phyloP scores from a whole-genome alignment of 306 rosid genomes.

The Prunus mume region DNA sequence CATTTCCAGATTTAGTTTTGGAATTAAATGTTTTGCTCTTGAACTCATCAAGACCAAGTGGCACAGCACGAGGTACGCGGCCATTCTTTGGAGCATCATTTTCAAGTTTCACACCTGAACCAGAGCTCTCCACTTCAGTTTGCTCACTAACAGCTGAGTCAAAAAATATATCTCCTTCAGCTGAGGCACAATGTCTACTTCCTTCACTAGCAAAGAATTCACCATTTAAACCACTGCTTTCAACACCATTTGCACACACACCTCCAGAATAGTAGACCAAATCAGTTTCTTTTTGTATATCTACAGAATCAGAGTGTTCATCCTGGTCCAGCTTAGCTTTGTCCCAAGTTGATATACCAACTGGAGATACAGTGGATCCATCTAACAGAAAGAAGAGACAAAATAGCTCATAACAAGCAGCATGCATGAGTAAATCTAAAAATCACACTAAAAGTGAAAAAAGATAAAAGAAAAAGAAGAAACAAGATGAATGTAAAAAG shows the following conservation, averaged over 20 bases:
- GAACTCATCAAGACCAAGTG: slow-evolving; percentile 91
- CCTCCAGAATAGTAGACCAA: slow-evolving; percentile 27
- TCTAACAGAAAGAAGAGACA: slow-evolving; percentile 36
- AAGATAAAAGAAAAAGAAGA: not conserved
- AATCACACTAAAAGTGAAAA: not conserved
- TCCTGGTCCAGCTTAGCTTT: slow-evolving; percentile 42
- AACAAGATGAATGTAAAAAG: not conserved
- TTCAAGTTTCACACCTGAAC: slow-evolving; percentile 42
- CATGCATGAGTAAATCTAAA: not conserved
- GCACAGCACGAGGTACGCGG: slow-evolving; percentile 49
- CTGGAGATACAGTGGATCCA: slow-evolving; percentile 42
- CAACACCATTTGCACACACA: slow-evolving; percentile 25
- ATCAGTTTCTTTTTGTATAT: slow-evolving; percentile 20
- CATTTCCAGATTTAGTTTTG: slow-evolving; percentile 52
- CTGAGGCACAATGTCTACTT: not conserved
- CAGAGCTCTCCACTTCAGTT: slow-evolving; percentile 34
- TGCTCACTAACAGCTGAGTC: slow-evolving; percentile 28
- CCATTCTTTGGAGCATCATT: slow-evolving; percentile 48
- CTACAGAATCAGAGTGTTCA: slow-evolving; percentile 29
- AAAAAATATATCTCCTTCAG: slow-evolving; percentile 24
- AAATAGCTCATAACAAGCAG: slow-evolving; percentile 16
- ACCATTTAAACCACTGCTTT: slow-evolving; percentile 23
- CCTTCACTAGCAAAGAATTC: slow-evolving; percentile 36
- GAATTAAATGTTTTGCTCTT: slow-evolving; percentile 76
- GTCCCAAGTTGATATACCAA: slow-evolving; percentile 47